These are phyloP conservation scores for Platanus orientalis DNA, from an alignment of 164 flowering plant genomes.

Conservation along the genomic window DNA sequence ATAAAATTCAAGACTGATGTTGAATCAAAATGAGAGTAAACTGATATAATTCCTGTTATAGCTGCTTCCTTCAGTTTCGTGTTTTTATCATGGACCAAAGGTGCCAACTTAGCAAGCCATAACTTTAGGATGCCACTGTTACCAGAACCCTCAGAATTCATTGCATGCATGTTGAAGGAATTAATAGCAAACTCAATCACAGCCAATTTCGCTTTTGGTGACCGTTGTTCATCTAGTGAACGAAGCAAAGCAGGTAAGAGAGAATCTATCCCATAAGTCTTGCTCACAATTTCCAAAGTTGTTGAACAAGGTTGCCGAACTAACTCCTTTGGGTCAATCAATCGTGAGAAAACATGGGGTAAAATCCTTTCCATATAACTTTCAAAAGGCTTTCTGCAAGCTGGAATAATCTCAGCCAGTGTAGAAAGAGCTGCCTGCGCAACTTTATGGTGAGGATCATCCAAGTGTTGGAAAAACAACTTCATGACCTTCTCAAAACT, in stretches of 20 bases:
- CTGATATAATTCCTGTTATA: slow-evolving; percentile 83
- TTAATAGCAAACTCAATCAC: slow-evolving; percentile 91
- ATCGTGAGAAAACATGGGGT: slow-evolving; percentile 91
- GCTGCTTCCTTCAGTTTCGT: slow-evolving; percentile 91
- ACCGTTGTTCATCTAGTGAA: slow-evolving; percentile 93
- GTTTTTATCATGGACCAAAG: slow-evolving; percentile 82
- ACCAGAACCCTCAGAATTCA: slow-evolving; percentile 66
- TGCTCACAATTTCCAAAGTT: slow-evolving; percentile 81
- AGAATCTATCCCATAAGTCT: slow-evolving; percentile 83
- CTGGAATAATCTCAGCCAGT: slow-evolving; percentile 85
- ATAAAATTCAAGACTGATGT: slow-evolving; percentile 73
- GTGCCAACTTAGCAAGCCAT: slow-evolving; percentile 93
- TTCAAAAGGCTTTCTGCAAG: slow-evolving; percentile 93
- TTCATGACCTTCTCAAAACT: slow-evolving; percentile 99
- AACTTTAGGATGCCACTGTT: slow-evolving; percentile 79
- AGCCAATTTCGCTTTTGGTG: slow-evolving; percentile 99
- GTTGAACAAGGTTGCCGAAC: slow-evolving; percentile 92
- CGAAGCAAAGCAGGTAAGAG: slow-evolving; percentile 95
- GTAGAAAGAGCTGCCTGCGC: slow-evolving; percentile 97
- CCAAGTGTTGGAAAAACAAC: slow-evolving; percentile 90
- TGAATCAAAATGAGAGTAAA: slow-evolving; percentile 78
- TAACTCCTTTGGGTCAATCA: slow-evolving; percentile 92
- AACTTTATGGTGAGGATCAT: slow-evolving; percentile 99
- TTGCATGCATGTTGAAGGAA: slow-evolving; percentile 76
- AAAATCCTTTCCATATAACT: slow-evolving; percentile 91